These are phyloP conservation scores for Paecilomyces niveus DNA, from an alignment of 2,329 filamentous ascomycete genomes.

Conservation along the genomic window DNA sequence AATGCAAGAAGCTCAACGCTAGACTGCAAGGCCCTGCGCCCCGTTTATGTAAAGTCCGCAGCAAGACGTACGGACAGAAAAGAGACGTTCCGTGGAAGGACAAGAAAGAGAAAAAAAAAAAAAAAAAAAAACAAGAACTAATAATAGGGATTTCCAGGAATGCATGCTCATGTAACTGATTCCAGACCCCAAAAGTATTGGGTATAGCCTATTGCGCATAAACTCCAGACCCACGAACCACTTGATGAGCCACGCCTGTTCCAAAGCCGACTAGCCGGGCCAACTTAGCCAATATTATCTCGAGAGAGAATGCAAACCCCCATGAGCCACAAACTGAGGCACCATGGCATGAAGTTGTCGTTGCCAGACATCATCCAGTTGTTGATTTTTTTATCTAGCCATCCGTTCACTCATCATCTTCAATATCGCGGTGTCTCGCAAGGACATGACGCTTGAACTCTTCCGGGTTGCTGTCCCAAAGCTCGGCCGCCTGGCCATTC, in stretches of 20 bases:
- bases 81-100: not conserved
- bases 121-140: not conserved
- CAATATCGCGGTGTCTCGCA: slow-evolving; percentile 54
- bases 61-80: not conserved
- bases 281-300: not conserved
- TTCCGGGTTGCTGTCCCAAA: slow-evolving; percentile 83
- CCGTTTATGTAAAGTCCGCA: not conserved
- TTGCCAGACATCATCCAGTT: not conserved
- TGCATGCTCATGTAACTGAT: not conserved
- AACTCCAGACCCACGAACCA: slow-evolving; percentile 5
- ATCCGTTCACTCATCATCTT: slow-evolving; percentile 33
- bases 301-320: slow-evolving; percentile 3
- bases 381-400: not conserved
- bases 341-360: not conserved
- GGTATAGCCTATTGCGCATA: slow-evolving; percentile 3
- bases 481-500: slow-evolving; percentile 90
- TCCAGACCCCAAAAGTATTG: not conserved
- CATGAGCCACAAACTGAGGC: not conserved
- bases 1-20: not conserved
- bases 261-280: not conserved
- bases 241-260: not conserved
- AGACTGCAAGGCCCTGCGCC: not conserved
- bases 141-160: slow-evolving; percentile 4
- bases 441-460: slow-evolving; percentile 78
- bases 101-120: no score